Percentiles rank a stretch among this genome's conserved stretches.
These are phyloP conservation scores for Collybia sp. DNA, from an alignment of 768 basidiomycete species.

Conservation along the genomic window DNA sequence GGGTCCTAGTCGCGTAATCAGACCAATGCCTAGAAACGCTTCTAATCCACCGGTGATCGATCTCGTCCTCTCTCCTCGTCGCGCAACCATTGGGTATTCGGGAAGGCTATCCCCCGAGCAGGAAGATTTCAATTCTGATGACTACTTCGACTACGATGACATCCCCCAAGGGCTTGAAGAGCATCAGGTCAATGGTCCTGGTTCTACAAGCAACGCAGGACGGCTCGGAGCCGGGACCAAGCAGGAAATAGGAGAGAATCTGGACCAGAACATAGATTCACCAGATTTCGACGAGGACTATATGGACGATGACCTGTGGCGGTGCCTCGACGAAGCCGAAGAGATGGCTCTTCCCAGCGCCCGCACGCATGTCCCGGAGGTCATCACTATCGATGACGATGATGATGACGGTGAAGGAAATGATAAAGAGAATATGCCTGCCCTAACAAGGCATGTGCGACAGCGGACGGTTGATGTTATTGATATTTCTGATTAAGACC, in stretches of 20 bases:
- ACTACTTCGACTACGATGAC: neutral
- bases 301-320: slow-evolving; percentile 13
- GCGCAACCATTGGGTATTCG: neutral
- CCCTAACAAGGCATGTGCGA: slow-evolving; percentile 46
- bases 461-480: slow-evolving; percentile 41
- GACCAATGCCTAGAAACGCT: neutral
- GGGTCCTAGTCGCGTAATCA: neutral
- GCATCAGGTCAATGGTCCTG: neutral
- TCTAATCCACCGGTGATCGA: slow-evolving; percentile 7
- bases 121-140: slow-evolving; percentile 12
- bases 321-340: slow-evolving; percentile 24
- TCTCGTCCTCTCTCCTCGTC: slow-evolving; percentile 13
- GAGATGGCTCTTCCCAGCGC: neutral
- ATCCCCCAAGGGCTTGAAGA: neutral
- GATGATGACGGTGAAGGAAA: slow-evolving; percentile 44
- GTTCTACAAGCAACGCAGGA: neutral
- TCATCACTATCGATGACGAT: slow-evolving; percentile 39
- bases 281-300: slow-evolving; percentile 9
- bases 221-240: neutral
- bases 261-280: neutral
- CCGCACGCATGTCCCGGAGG: slow-evolving; percentile 13
- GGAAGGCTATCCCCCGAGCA: slow-evolving; percentile 7
- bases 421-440: slow-evolving; percentile 61
- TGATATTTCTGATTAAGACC: slow-evolving; percentile 52
- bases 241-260: slow-evolving; percentile 1